Conservation (phyloP, 1,284 basidiomycete species). For the Marasmius fiardii region DNA sequence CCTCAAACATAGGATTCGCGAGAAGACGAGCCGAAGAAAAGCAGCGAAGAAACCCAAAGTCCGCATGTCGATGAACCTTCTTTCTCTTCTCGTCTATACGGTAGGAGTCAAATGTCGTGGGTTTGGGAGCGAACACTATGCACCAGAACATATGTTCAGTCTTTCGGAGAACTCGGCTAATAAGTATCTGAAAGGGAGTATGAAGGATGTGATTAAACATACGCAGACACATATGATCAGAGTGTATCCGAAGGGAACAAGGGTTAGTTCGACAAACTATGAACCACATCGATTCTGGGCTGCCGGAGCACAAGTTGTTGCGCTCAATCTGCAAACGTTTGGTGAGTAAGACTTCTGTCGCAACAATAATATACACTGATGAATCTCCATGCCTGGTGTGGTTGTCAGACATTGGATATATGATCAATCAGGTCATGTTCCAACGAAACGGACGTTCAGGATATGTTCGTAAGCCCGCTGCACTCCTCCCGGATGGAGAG, state of each 20-base stretch:
- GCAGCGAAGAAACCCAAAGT: constrained; percentile 32
- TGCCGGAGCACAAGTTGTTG: constrained; percentile 90
- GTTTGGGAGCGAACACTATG: constrained; percentile 80
- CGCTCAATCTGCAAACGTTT: constrained; percentile 97
- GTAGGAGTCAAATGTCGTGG: constrained; percentile 95
- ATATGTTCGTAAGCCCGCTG: constrained; percentile 88
- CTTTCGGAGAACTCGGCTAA: constrained; percentile 86
- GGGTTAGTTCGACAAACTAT: constrained; percentile 87
- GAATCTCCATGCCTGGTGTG: not conserved
- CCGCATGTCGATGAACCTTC: constrained; percentile 75
- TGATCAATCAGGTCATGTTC: constrained; percentile 96
- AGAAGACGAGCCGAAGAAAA: constrained; percentile 4
- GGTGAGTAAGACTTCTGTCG: constrained; percentile 44
- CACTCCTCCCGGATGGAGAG: constrained; percentile 68
- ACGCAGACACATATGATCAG: constrained; percentile 83
- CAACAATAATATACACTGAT: not conserved
- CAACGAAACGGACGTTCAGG: constrained; percentile 82
- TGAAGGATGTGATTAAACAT: constrained; percentile 86
- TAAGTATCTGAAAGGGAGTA: constrained; percentile 51
- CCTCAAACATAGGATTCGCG: constrained; percentile 19
- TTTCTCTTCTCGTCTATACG: constrained; percentile 87
- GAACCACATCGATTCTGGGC: constrained; percentile 90
- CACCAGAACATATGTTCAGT: constrained; percentile 88
- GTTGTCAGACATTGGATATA: constrained; percentile 73
- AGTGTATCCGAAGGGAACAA: constrained; percentile 85